A percentile compares a stretch with the other conserved stretches of the same genome.
Evolutionary conservation across 345 rosid genomes (phyloP).

Genomic region (Aquilaria sinensis): DNA sequence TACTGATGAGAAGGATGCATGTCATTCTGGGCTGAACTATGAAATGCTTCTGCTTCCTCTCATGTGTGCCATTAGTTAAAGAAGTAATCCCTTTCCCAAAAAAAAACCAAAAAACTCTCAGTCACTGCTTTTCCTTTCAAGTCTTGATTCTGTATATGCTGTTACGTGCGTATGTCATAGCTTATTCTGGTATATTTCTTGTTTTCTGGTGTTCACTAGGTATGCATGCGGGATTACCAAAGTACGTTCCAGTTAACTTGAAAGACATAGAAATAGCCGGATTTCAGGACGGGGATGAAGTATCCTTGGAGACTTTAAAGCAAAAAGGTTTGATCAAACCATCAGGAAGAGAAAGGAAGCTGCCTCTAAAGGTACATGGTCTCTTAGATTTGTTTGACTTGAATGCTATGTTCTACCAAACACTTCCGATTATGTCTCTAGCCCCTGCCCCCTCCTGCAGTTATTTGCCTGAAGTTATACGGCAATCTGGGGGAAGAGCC

Average conservation of each 20-base stretch:
- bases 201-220: conserved; percentile 33
- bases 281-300: conserved; percentile 86
- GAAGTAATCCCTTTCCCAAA: no score
- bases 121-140: no score
- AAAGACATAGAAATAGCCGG: conserved; percentile 75
- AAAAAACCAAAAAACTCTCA: no score
- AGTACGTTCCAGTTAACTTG: conserved; percentile 72
- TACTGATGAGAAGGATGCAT: no score
- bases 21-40: conserved; percentile 11
- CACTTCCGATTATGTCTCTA: no score
- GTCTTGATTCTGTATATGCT: no score
- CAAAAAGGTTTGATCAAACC: conserved; percentile 81
- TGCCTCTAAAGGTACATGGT: conserved; percentile 71
- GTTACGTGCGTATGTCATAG: neutral
- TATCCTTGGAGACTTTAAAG: conserved; percentile 69
- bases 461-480: no score
- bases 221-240: conserved; percentile 83
- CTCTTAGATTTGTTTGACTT: neutral
- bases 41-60: conserved; percentile 5
- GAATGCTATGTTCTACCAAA: no score
- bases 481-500: no score
- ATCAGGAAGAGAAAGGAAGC: conserved; percentile 89
- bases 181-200: conserved; percentile 11
- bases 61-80: no score
- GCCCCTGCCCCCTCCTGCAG: no score